These are phyloP conservation scores for Aspergillus luchuensis DNA, from an alignment of 2,329 filamentous ascomycete genomes.

Conservation along the genomic window DNA sequence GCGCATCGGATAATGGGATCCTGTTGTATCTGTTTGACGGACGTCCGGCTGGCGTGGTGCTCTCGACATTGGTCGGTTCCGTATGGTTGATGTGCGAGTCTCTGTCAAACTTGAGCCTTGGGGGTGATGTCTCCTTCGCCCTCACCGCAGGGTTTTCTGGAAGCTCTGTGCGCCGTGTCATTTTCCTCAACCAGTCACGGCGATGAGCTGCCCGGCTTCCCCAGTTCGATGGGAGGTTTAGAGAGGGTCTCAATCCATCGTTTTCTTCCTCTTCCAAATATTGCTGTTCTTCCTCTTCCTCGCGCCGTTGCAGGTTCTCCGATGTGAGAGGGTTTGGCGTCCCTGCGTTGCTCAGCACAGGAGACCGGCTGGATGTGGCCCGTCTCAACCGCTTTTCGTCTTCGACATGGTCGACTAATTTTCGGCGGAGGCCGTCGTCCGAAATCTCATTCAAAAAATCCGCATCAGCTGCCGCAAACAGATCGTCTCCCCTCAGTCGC, in stretches of 20 bases:
- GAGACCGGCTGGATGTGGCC: constrained; percentile 41
- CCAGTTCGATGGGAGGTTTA: constrained; percentile 44
- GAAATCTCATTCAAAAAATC: constrained; percentile 38
- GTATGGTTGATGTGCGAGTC: constrained; percentile 31
- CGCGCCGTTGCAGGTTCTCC: constrained; percentile 41
- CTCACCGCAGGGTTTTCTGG: constrained; percentile 23
- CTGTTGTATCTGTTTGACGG: constrained; percentile 19
- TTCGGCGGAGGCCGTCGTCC: constrained; percentile 38
- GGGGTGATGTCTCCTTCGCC: constrained; percentile 19
- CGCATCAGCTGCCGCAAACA: constrained; percentile 31
- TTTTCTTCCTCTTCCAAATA: constrained; percentile 22
- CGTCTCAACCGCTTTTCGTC: constrained; percentile 44
- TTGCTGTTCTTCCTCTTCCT: constrained; percentile 31
- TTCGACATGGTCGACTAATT: constrained; percentile 36
- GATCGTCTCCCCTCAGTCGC: constrained; percentile 21
- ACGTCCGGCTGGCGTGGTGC: constrained; percentile 27
- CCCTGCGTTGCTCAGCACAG: constrained; percentile 42
- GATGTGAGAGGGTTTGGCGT: constrained; percentile 33
- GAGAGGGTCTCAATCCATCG: constrained; percentile 29
- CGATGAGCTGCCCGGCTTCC: constrained; percentile 35
- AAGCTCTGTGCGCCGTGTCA: constrained; percentile 26
- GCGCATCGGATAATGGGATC: constrained; percentile 17
- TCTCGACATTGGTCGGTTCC: constrained; percentile 27
- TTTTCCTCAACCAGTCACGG: constrained; percentile 40
- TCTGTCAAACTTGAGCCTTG: constrained; percentile 29